These are phyloP conservation scores for Anisodus acutangulus DNA, from an alignment of 257 asterid genomes.

Conservation along the genomic window DNA sequence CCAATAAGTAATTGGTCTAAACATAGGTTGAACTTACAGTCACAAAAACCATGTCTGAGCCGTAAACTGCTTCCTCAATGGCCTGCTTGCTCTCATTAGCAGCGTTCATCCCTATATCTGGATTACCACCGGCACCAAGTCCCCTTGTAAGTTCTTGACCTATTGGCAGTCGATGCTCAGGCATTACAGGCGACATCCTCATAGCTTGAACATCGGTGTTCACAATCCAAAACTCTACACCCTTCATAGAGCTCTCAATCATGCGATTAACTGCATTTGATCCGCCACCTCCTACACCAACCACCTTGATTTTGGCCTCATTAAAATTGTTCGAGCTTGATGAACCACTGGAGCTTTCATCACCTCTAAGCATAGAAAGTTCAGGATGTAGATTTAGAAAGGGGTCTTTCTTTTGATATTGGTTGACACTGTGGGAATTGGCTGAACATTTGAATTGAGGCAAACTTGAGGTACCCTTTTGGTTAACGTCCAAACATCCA, in stretches of 20 bases:
- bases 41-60: slow-evolving; percentile 64
- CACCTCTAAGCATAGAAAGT: slow-evolving; percentile 84
- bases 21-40: slow-evolving; percentile 42
- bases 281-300: slow-evolving; percentile 99
- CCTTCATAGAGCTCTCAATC: slow-evolving; percentile 88
- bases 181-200: slow-evolving; percentile 79
- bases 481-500: slow-evolving; percentile 41
- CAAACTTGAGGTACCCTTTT: slow-evolving; percentile 42
- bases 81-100: slow-evolving; percentile 88
- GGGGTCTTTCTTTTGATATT: slow-evolving; percentile 63
- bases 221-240: slow-evolving; percentile 97
- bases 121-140: slow-evolving; percentile 99
- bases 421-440: slow-evolving; percentile 60
- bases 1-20: not conserved
- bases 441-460: slow-evolving; percentile 63
- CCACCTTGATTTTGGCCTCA: slow-evolving; percentile 91
- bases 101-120: slow-evolving; percentile 89
- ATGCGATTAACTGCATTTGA: slow-evolving; percentile 97
- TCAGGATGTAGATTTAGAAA: slow-evolving; percentile 86
- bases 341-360: slow-evolving; percentile 48
- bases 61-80: slow-evolving; percentile 75
- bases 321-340: slow-evolving; percentile 54
- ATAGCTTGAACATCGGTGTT: slow-evolving; percentile 94
- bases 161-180: slow-evolving; percentile 78
- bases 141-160: slow-evolving; percentile 94